These are phyloP conservation scores for Penicillium coffeae DNA, from an alignment of 495 filamentous ascomycete genomes.

Conservation along the genomic window DNA sequence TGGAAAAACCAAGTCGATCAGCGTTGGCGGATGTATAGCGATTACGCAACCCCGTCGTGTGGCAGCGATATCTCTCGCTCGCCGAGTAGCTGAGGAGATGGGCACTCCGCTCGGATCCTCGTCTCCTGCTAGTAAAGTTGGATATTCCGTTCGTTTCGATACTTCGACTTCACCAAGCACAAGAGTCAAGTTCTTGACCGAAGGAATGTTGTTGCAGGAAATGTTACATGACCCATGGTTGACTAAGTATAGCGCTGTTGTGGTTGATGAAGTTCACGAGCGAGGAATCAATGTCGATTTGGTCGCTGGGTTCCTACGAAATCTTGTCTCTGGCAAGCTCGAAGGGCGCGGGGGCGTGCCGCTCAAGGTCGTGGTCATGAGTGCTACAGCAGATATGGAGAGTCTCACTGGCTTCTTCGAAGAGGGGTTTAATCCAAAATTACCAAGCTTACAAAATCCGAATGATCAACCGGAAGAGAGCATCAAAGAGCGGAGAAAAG, in stretches of 20 bases:
- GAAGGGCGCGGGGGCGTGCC: constrained; percentile 64
- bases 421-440: constrained; percentile 28
- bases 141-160: constrained; percentile 94
- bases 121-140: constrained; percentile 69
- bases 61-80: constrained; percentile 87
- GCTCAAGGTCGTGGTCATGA: constrained; percentile 93
- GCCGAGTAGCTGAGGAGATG: constrained; percentile 85
- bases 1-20: constrained; percentile 44
- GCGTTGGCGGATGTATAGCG: constrained; percentile 82
- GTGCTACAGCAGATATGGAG: constrained; percentile 88
- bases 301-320: constrained; percentile 79
- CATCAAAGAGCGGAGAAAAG: constrained; percentile 1
- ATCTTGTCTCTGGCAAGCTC: constrained; percentile 55
- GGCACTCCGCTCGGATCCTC: constrained; percentile 71
- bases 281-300: constrained; percentile 95
- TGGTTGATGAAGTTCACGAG: constrained; percentile 98
- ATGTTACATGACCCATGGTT: constrained; percentile 82
- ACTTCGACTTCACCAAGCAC: constrained; percentile 70
- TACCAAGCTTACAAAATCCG: no score
- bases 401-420: constrained; percentile 72
- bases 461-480: constrained; percentile 2
- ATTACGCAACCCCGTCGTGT: constrained; percentile 94
- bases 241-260: constrained; percentile 77
- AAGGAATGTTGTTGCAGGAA: constrained; percentile 96
- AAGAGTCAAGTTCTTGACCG: constrained; percentile 88